These are phyloP conservation scores for Phytophthora brassicae DNA, from an alignment of 352 stramenopile genomes.

Conservation along the genomic window DNA sequence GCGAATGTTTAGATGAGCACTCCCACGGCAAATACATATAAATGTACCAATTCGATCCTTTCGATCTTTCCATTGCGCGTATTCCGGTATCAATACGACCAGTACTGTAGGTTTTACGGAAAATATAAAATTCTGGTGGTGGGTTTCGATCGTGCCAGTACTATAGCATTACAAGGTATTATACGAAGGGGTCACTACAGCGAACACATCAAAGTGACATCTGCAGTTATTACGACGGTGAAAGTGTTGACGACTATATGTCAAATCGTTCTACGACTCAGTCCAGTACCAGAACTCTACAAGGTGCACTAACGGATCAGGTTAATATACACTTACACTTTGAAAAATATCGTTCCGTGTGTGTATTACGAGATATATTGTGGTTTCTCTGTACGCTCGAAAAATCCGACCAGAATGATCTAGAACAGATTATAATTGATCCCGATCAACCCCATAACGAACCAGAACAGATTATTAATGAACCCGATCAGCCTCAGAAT, in stretches of 20 bases:
- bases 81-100: too few relatives aligned
- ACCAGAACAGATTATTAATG: too few relatives aligned
- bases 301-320: conserved; percentile 22
- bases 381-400: conserved; percentile 21
- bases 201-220: conserved; percentile 7
- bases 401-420: too few relatives aligned
- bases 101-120: too few relatives aligned
- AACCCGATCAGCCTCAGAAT: too few relatives aligned
- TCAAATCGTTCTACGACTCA: conserved; percentile 25
- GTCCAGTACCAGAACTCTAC: conserved; percentile 29
- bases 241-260: conserved; percentile 30
- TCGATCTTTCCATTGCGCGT: conserved; percentile 6
- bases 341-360: conserved; percentile 34
- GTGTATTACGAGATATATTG: conserved; percentile 25
- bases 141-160: too few relatives aligned
- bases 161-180: too few relatives aligned
- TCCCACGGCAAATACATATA: neutral
- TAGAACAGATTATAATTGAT: too few relatives aligned
- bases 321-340: conserved; percentile 29
- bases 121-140: too few relatives aligned
- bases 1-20: neutral
- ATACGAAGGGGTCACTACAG: neutral
- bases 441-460: too few relatives aligned
- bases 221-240: conserved; percentile 29
- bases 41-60: neutral